Conservation (phyloP, 1,139 yeast genomes). For the Suhomyces bribrorum region DNA sequence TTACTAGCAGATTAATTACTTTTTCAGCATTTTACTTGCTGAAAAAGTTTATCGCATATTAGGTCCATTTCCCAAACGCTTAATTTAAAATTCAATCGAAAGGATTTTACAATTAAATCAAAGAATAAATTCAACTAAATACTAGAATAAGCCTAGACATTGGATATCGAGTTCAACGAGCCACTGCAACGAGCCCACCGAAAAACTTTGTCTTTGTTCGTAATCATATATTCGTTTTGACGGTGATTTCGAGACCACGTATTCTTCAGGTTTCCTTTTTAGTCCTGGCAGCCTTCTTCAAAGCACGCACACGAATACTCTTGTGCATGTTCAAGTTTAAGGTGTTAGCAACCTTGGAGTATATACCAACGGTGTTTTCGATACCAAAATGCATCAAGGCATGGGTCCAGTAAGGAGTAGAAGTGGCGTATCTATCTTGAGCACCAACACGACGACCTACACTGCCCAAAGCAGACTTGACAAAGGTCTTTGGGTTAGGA, state of each 20-base stretch:
- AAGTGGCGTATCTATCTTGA: slow-evolving; percentile 82
- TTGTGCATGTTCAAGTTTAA: slow-evolving; percentile 77
- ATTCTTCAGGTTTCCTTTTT: slow-evolving; percentile 18
- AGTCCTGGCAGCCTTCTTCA: slow-evolving; percentile 68
- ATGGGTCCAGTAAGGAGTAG: slow-evolving; percentile 93
- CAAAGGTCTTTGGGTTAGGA: slow-evolving; percentile 84
- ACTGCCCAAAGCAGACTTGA: slow-evolving; percentile 60
- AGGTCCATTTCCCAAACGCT: no score
- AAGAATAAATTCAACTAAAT: no score
- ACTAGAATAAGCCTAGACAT: no score
- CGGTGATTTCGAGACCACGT: neutral
- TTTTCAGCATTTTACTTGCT: no score
- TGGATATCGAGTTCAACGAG: no score
- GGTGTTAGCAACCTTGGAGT: slow-evolving; percentile 64
- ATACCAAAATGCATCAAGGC: slow-evolving; percentile 88
- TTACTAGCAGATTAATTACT: no score
- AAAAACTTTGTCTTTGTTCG: neutral
- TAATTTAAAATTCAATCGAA: no score
- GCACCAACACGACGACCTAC: slow-evolving; percentile 91
- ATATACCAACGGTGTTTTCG: slow-evolving; percentile 79
- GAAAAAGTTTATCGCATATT: no score
- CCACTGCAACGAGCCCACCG: no score
- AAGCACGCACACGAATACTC: slow-evolving; percentile 77
- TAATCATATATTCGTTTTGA: neutral
- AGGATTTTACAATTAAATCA: no score